phyloP scores from a whole-genome alignment of 768 basidiomycete genomes.

The Auriscalpium orientale region DNA sequence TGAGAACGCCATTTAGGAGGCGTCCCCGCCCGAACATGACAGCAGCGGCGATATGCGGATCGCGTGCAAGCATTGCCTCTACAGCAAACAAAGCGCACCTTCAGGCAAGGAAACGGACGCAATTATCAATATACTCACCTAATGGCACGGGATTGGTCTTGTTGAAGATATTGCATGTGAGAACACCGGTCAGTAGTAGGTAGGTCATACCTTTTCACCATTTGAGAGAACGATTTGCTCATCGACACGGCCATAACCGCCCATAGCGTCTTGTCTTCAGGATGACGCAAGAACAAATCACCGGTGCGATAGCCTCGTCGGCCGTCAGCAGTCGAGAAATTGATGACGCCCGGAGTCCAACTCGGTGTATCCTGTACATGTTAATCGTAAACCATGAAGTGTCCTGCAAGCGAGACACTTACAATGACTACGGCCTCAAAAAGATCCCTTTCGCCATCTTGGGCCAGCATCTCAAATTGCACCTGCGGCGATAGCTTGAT shows the following conservation, averaged over 20 bases:
- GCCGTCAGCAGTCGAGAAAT: conserved; percentile 24
- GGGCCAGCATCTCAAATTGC: not conserved
- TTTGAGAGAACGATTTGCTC: conserved; percentile 39
- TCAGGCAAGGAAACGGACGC: not conserved
- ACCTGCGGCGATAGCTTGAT: not conserved
- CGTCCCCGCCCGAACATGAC: conserved; percentile 36
- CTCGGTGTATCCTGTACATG: no score
- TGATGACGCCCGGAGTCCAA: conserved; percentile 19
- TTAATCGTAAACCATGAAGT: no score
- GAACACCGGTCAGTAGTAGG: not conserved
- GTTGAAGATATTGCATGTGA: conserved; percentile 22
- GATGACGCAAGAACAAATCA: conserved; percentile 35
- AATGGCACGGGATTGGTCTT: conserved; percentile 34
- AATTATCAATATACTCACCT: conserved; percentile 18
- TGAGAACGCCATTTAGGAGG: conserved; percentile 33
- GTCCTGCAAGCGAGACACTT: not conserved
- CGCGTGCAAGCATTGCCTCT: conserved; percentile 30
- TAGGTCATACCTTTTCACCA: conserved; percentile 23
- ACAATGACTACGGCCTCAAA: not conserved
- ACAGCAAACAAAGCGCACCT: not conserved
- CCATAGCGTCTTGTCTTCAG: conserved; percentile 28
- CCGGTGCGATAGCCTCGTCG: conserved; percentile 29
- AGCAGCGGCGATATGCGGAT: conserved; percentile 25
- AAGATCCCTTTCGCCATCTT: not conserved
- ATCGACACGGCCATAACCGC: conserved; percentile 35